These are phyloP conservation scores for Blastobotrys serpentis DNA, from an alignment of 1,139 yeast genomes.

Conservation along the genomic window DNA sequence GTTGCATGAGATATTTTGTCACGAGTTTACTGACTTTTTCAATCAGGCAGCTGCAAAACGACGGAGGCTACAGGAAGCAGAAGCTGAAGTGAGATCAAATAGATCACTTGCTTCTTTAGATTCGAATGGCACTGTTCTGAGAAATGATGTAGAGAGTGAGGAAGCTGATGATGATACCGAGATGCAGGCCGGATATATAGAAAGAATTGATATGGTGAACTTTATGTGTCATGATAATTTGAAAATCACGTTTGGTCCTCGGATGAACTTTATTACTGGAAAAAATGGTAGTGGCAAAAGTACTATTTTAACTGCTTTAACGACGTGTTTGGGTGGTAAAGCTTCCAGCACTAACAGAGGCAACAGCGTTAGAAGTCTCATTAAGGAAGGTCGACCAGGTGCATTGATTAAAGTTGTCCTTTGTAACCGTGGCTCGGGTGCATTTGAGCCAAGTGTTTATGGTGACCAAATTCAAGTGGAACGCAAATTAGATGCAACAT, in stretches of 20 bases:
- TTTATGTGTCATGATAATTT: constrained; percentile 76
- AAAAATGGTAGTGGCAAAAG: constrained; percentile 95
- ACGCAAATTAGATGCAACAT: constrained; percentile 56
- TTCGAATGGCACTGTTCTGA: no score
- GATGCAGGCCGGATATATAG: constrained; percentile 27
- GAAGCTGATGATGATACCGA: background rate
- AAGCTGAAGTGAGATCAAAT: background rate
- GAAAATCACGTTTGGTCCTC: constrained; percentile 73
- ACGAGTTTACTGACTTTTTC: background rate
- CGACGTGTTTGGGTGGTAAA: constrained; percentile 90
- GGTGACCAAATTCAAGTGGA: constrained; percentile 73
- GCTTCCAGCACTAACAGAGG: constrained; percentile 93
- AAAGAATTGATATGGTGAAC: constrained; percentile 32
- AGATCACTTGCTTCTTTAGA: background rate
- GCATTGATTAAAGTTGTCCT: constrained; percentile 62
- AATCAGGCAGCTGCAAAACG: background rate
- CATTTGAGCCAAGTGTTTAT: constrained; percentile 36
- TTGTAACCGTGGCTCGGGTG: constrained; percentile 60
- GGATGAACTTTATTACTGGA: constrained; percentile 88
- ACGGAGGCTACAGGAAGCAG: background rate
- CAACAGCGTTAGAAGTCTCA: constrained; percentile 61
- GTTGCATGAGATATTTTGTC: background rate
- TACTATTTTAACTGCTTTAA: constrained; percentile 86
- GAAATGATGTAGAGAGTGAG: no score
- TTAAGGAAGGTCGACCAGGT: constrained; percentile 71